Percentiles rank a stretch among this genome's conserved stretches.
phyloP scores from a whole-genome alignment of 2,329 filamentous ascomycete species.

The Ceratocystis ficicola region DNA sequence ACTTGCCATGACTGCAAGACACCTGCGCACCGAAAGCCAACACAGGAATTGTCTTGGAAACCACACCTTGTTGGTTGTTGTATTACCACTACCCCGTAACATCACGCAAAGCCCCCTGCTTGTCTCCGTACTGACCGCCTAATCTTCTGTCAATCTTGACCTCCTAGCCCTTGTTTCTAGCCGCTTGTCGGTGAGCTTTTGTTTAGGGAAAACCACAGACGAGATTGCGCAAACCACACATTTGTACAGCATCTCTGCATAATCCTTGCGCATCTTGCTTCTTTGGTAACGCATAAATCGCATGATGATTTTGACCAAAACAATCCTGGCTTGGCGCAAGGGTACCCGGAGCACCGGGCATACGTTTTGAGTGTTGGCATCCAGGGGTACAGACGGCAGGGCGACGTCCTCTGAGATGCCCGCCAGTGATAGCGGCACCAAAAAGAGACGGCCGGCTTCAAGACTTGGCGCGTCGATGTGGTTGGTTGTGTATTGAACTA shows the following conservation, averaged over 20 bases:
- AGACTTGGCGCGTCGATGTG: constrained; percentile 15
- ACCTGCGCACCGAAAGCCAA: background rate
- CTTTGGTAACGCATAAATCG: constrained; percentile 18
- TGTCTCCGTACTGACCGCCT: background rate
- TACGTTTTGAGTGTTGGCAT: constrained; percentile 14
- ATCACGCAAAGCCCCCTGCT: background rate
- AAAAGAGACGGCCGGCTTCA: constrained; percentile 20
- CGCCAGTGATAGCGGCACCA: constrained; percentile 16
- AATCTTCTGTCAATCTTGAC: background rate
- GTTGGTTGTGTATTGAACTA: constrained; percentile 20
- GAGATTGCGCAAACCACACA: constrained; percentile 18
- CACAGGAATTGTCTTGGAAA: background rate
- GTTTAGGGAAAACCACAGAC: constrained; percentile 14
- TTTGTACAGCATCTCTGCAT: constrained; percentile 21
- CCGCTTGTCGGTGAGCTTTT: background rate
- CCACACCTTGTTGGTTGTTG: background rate
- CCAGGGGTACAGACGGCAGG: background rate
- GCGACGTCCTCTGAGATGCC: constrained; percentile 1
- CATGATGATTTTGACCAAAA: constrained; percentile 14
- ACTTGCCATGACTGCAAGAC: background rate
- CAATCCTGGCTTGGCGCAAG: constrained; percentile 11
- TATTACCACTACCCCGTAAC: background rate
- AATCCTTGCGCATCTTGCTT: constrained; percentile 19
- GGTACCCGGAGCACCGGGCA: constrained; percentile 12
- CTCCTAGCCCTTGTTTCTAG: background rate